Conservation (phyloP, 2,329 filamentous ascomycete species). For the Fusarium sp. region DNA sequence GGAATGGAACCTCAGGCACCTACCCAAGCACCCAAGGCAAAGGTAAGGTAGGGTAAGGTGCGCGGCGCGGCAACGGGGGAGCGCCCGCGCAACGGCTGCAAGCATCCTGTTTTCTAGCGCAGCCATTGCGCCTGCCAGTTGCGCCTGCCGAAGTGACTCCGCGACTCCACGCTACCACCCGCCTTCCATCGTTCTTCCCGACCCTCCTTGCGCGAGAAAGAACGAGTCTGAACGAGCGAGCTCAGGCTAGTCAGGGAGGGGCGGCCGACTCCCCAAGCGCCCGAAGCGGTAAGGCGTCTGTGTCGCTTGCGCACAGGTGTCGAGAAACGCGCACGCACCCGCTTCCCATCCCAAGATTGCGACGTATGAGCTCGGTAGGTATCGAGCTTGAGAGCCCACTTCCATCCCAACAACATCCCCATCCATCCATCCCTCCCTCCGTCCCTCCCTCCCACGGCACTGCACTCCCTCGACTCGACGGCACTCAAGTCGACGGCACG, state of each 20-base stretch:
- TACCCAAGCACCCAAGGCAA: background rate
- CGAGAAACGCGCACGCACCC: conserved; percentile 34
- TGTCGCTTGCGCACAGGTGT: conserved; percentile 25
- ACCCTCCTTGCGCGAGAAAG: conserved; percentile 10
- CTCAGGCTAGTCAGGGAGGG: background rate
- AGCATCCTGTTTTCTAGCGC: conserved; percentile 36
- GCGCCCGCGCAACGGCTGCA: conserved; percentile 26
- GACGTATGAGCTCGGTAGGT: background rate
- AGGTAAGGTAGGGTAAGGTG: conserved; percentile 18
- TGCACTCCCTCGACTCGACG: conserved; percentile 32
- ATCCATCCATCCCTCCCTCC: conserved; percentile 27
- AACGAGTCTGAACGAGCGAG: background rate
- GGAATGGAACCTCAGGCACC: background rate
- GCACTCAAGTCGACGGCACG: conserved; percentile 37
- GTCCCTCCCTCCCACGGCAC: conserved; percentile 17
- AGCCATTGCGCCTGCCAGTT: conserved; percentile 26
- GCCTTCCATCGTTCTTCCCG: conserved; percentile 13
- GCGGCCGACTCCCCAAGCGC: conserved; percentile 28
- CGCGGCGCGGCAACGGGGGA: conserved; percentile 27
- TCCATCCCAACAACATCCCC: conserved; percentile 9
- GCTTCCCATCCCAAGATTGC: conserved; percentile 29
- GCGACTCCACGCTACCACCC: conserved; percentile 22
- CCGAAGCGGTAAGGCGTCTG: conserved; percentile 43
- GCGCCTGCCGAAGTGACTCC: conserved; percentile 34
- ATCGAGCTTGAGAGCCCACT: background rate